Base-by-base conservation (phyloP, 2,329 filamentous ascomycete genomes). In the Sporothrix luriei region DNA sequence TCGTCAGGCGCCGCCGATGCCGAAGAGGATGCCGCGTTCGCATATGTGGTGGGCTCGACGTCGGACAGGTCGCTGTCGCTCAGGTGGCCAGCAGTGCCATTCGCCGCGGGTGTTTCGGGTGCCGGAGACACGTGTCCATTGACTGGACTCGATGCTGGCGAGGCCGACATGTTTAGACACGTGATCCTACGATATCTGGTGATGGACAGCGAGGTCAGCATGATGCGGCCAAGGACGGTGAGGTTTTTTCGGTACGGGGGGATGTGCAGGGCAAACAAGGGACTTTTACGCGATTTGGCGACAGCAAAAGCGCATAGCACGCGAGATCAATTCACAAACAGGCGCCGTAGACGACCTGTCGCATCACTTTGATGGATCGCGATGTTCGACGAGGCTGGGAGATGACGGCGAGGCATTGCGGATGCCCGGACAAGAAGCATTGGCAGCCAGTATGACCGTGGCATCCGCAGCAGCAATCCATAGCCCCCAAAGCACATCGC, bases 61-160 rank as follows among this genome's bases (percentile, higher is more conserved):
- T 96, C 91, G 75, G 91, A 93, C 71, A 91, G 84, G 75, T 93
- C 91, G 84, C 88, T 92, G 75, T 93, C 91, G 80, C 86, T 91
- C 74, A 85, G 85, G 72, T 85, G 76, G 70, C 78, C 80, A 72
- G 26, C 38, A 3, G 79, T 78, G 73, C 80, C 78, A 65, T 79
- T 75, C 71, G 78, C 76, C 69, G 79, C 78, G 68, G 77, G 79
- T 74, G 83, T 80, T 74, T 83, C 82, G 73, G 83, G 80, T 73
- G 82, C 80, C 75, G 87, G 84, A 77, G 87, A 86, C 75, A 83
- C 77, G 79, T 89, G 86, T 77, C 90, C 90, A 80, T 93, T 91
- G 76, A 85, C 84, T 77, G 88, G 83, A 80, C 87, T 84, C 74
- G 82, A 80, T 80, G 88, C 83, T 76, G 85, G 83, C 77, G 87